Percentiles rank a stretch among this genome's conserved stretches.
Conservation (phyloP, 345 rosid species). For the Salix udensis region DNA sequence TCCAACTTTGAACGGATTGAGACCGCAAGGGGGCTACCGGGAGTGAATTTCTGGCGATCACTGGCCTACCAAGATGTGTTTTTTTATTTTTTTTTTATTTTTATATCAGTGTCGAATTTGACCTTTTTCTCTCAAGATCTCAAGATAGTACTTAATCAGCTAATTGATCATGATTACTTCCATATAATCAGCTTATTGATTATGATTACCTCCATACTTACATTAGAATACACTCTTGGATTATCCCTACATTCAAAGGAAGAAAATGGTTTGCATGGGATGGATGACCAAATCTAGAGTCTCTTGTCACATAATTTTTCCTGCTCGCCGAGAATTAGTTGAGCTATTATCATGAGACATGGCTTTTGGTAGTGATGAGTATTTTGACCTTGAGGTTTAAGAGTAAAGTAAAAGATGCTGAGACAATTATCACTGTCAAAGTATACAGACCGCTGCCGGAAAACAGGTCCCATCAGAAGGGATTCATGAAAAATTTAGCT, state of each 20-base stretch:
- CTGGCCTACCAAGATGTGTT: background rate
- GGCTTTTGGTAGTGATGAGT: background rate
- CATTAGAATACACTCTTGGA: constrained; percentile 6
- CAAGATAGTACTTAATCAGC: background rate
- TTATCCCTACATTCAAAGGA: background rate
- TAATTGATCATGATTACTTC: background rate
- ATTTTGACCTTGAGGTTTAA: background rate
- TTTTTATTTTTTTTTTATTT: background rate
- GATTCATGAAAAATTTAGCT: background rate
- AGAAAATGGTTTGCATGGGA: background rate
- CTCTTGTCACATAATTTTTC: no score
- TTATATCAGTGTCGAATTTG: background rate
- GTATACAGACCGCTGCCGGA: background rate
- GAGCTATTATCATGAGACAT: background rate
- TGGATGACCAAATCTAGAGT: background rate
- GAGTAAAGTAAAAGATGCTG: background rate
- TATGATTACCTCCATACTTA: background rate
- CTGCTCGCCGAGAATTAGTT: background rate
- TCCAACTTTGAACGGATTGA: background rate
- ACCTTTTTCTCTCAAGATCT: background rate
- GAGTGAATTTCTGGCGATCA: background rate
- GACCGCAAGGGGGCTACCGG: background rate
- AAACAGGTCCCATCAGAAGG: background rate
- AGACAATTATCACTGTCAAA: background rate
- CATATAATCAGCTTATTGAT: background rate